phyloP scores from a whole-genome alignment of 2,329 filamentous ascomycete genomes.

The Hypoxylon sp. region DNA sequence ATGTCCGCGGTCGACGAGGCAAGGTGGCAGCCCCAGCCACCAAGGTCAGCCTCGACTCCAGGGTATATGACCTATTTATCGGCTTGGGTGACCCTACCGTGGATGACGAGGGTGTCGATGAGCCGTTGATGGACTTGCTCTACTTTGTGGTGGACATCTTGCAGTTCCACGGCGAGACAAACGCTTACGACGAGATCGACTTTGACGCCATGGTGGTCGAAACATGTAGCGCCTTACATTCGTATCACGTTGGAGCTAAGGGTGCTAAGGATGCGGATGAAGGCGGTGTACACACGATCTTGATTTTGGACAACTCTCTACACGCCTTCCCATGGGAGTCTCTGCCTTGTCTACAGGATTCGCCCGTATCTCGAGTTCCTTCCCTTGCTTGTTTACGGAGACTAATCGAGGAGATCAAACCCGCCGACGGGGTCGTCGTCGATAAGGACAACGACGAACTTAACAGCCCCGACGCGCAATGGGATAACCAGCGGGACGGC shows the following conservation, averaged over 20 bases:
- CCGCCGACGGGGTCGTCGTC: constrained; percentile 31
- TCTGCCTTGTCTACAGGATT: constrained; percentile 80
- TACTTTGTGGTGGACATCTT: constrained; percentile 97
- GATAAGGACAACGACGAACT: constrained; percentile 7
- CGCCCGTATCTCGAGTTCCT: constrained; percentile 85
- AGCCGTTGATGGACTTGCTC: constrained; percentile 87
- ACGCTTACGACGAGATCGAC: constrained; percentile 97
- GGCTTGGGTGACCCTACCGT: constrained; percentile 78
- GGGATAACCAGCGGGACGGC: constrained; percentile 50
- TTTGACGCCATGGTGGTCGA: constrained; percentile 92
- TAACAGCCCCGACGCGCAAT: constrained; percentile 6
- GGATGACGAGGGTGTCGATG: constrained; percentile 78
- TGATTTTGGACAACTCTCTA: constrained; percentile 89
- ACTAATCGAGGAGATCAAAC: constrained; percentile 67
- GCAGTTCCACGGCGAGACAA: constrained; percentile 94
- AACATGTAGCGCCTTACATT: constrained; percentile 81
- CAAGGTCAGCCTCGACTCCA: constrained; percentile 60
- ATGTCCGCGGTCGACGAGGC: constrained; percentile 64
- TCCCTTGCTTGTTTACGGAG: constrained; percentile 84
- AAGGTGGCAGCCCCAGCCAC: constrained; percentile 47
- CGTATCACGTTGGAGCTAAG: constrained; percentile 70
- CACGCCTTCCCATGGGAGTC: constrained; percentile 97
- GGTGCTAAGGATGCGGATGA: constrained; percentile 51
- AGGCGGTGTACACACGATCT: constrained; percentile 73
- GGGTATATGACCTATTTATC: constrained; percentile 86